A percentile compares a stretch with the other conserved stretches of the same genome.
Conservation (phyloP, 345 rosid genomes). For the Eucalyptus dawsonii region DNA sequence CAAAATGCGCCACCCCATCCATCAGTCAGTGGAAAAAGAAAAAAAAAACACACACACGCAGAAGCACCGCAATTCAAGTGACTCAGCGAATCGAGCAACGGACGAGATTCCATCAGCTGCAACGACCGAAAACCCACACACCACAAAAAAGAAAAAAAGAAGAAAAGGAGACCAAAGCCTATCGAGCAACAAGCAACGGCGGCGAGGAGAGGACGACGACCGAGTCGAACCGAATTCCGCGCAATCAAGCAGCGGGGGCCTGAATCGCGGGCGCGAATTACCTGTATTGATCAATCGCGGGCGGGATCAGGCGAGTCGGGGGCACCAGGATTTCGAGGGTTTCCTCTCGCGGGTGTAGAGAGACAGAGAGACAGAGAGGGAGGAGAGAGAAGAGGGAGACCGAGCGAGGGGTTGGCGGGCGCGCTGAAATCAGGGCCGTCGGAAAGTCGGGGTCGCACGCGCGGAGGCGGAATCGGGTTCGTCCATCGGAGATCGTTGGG, state of each 20-base stretch:
- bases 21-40: accelerated
- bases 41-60: neutral
- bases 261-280: neutral
- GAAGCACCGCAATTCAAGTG: neutral
- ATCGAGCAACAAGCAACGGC: neutral
- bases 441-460: too few relatives aligned
- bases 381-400: too few relatives aligned
- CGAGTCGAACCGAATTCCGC: neutral
- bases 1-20: neutral
- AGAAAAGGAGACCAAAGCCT: neutral
- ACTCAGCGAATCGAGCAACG: neutral
- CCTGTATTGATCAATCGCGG: conserved; percentile 25
- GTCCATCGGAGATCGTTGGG: too few relatives aligned
- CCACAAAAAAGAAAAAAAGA: too few relatives aligned
- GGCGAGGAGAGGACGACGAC: neutral
- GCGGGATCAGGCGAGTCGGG: conserved; percentile 3
- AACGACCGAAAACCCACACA: neutral
- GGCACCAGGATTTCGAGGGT: neutral
- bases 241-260: neutral
- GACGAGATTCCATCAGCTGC: neutral
- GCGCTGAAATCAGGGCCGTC: too few relatives aligned
- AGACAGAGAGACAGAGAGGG: neutral
- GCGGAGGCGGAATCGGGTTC: too few relatives aligned
- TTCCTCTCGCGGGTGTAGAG: neutral
- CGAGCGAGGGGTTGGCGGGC: too few relatives aligned